These are phyloP conservation scores for Panaeolus cyanescens DNA, from an alignment of 768 basidiomycete genomes.

Conservation along the genomic window DNA sequence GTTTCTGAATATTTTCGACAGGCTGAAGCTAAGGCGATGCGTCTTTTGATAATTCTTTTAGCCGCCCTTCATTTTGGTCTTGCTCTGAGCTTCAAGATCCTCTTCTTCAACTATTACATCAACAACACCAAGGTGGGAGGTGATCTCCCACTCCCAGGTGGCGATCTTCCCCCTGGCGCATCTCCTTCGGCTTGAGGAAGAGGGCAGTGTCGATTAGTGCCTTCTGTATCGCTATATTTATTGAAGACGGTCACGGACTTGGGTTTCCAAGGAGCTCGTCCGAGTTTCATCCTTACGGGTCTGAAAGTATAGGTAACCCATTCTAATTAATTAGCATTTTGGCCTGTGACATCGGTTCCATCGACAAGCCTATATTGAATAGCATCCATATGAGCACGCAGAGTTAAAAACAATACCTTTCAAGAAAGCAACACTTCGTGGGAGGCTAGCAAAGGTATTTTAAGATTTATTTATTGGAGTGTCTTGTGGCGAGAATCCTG, in stretches of 20 bases:
- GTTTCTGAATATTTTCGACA: conserved; percentile 24
- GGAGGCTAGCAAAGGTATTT: background rate
- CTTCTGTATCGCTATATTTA: conserved; percentile 1
- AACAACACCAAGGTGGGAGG: conserved; percentile 39
- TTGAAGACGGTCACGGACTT: background rate
- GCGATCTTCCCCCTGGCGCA: conserved; percentile 31
- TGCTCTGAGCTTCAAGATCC: conserved; percentile 83
- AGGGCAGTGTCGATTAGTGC: background rate
- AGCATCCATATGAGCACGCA: background rate
- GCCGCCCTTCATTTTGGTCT: conserved; percentile 75
- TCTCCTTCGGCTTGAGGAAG: conserved; percentile 18
- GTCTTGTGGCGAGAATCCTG: background rate
- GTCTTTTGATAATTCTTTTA: conserved; percentile 79
- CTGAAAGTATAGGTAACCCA: background rate
- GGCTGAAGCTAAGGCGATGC: conserved; percentile 87
- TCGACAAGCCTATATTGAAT: background rate
- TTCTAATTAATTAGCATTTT: background rate
- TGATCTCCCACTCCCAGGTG: conserved; percentile 39
- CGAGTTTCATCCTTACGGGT: background rate
- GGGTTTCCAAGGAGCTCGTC: background rate
- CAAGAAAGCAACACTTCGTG: background rate
- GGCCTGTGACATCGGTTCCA: background rate
- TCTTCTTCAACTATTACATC: conserved; percentile 61
- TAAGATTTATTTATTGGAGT: background rate
- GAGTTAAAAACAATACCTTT: background rate